Evolutionary conservation across 257 asterid species (phyloP).

Genomic region (Ocimum tenuiflorum): DNA sequence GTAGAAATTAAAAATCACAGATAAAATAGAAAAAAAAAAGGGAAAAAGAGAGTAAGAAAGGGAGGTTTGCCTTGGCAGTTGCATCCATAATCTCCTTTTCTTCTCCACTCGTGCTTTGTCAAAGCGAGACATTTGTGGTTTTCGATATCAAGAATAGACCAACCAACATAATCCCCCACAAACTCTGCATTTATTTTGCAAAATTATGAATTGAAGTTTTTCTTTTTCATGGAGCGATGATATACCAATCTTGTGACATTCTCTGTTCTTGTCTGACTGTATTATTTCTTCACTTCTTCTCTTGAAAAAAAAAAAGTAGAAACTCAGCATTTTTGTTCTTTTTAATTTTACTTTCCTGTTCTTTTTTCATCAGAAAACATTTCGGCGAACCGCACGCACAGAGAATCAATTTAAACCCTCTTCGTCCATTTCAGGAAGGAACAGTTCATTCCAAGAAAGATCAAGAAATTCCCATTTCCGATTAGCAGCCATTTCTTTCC

Average conservation of each 20-base stretch:
- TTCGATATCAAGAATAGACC: background rate
- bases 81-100: background rate
- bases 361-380: background rate
- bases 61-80: background rate
- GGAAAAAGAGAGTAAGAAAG: background rate
- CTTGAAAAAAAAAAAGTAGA: background rate
- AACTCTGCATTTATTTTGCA: background rate
- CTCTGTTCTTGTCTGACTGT: background rate
- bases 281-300: background rate
- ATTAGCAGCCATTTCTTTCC: background rate
- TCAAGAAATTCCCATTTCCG: background rate
- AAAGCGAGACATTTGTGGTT: slow-evolving; percentile 20
- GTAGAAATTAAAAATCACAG: background rate
- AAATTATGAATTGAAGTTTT: background rate
- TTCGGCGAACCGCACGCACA: background rate
- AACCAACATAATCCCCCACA: slow-evolving; percentile 17
- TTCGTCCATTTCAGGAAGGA: background rate
- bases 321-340: background rate
- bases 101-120: slow-evolving; percentile 24
- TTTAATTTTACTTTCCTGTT: background rate
- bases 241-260: background rate
- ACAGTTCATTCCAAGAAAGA: background rate
- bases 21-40: background rate
- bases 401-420: background rate
- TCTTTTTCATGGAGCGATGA: too few relatives aligned